Conservation (phyloP, 2,329 filamentous ascomycete genomes). For the Lojkania enalia region DNA sequence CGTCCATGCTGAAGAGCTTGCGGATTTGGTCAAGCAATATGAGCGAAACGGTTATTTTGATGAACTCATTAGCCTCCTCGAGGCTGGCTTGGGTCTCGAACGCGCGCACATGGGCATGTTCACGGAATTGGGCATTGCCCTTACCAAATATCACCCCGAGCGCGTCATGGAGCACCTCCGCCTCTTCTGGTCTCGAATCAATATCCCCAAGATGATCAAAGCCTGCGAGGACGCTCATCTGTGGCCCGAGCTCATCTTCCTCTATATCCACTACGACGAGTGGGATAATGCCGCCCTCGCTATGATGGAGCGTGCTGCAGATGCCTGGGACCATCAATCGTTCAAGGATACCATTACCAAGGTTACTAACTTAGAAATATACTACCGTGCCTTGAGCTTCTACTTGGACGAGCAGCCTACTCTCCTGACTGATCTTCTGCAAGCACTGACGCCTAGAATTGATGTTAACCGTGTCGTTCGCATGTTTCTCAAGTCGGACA, state of each 20-base stretch:
- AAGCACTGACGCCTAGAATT: slow-evolving; percentile 87
- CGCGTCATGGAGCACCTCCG: slow-evolving; percentile 98
- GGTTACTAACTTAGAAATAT: slow-evolving; percentile 97
- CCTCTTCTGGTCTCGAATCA: slow-evolving; percentile 97
- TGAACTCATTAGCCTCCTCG: slow-evolving; percentile 90
- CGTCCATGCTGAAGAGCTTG: slow-evolving; percentile 92
- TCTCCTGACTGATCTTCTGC: slow-evolving; percentile 91
- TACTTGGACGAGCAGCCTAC: slow-evolving; percentile 97
- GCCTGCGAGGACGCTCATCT: slow-evolving; percentile 92
- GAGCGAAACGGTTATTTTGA: slow-evolving; percentile 98
- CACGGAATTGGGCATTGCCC: slow-evolving; percentile 85
- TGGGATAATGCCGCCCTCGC: slow-evolving; percentile 96
- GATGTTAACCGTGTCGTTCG: slow-evolving; percentile 99
- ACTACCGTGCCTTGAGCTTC: slow-evolving; percentile 96
- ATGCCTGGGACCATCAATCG: slow-evolving; percentile 98
- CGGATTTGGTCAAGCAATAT: slow-evolving; percentile 92
- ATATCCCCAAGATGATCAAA: slow-evolving; percentile 94
- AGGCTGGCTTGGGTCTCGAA: slow-evolving; percentile 92
- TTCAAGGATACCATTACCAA: slow-evolving; percentile 99
- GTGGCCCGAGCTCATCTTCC: slow-evolving; percentile 97
- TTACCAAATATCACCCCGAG: slow-evolving; percentile 94
- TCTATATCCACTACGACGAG: slow-evolving; percentile 98
- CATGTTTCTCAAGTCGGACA: slow-evolving; percentile 98
- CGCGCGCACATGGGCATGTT: slow-evolving; percentile 93
- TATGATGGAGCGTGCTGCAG: slow-evolving; percentile 96